Percentiles rank a stretch among this genome's conserved stretches.
phyloP scores from a whole-genome alignment of 306 rosid genomes.

The Prunus mume region DNA sequence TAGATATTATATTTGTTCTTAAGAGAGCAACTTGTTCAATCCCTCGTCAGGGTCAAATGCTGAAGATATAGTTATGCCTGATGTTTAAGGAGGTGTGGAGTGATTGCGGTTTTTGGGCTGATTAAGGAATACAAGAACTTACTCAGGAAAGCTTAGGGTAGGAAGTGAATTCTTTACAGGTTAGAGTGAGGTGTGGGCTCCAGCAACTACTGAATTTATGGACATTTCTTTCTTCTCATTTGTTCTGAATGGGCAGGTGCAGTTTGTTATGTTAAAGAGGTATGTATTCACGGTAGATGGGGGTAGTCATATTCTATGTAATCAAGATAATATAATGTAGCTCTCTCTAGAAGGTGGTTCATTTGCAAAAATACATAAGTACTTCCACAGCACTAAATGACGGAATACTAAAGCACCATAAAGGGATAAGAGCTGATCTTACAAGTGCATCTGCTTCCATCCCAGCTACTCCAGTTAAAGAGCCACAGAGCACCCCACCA shows the following conservation, averaged over 20 bases:
- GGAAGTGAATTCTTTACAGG: background rate
- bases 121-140: background rate
- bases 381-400: background rate
- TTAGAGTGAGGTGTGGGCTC: background rate
- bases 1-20: background rate
- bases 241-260: background rate
- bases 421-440: conserved; percentile 33
- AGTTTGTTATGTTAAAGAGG: background rate
- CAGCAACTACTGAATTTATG: background rate
- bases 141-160: background rate
- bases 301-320: background rate
- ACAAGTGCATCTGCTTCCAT: conserved; percentile 99
- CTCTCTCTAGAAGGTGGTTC: background rate
- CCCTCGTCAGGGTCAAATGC: background rate
- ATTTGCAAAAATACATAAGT: background rate
- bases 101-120: background rate
- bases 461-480: conserved; percentile 95
- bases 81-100: background rate
- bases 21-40: background rate
- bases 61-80: background rate
- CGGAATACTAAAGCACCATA: conserved; percentile 15
- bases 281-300: background rate
- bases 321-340: background rate
- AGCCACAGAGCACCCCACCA: conserved; percentile 99
- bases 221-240: background rate